phyloP scores from a whole-genome alignment of 345 rosid species.

The Rhodomyrtus tomentosa region DNA sequence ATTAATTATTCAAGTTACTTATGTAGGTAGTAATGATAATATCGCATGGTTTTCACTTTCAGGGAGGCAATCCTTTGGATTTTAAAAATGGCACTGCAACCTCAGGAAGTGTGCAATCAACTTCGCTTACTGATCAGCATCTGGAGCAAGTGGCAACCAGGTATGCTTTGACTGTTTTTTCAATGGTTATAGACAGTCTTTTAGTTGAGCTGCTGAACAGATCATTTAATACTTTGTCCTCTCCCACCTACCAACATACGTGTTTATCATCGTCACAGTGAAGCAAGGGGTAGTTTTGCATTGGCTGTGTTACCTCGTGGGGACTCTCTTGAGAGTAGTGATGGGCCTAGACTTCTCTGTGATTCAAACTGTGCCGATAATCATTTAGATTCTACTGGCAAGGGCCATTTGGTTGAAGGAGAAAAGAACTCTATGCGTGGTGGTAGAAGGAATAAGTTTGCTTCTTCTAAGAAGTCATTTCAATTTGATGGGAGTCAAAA shows the following conservation, averaged over 20 bases:
- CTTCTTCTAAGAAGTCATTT: conserved; percentile 54
- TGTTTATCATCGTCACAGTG: conserved; percentile 35
- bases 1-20: background rate
- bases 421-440: conserved; percentile 33
- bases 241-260: background rate
- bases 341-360: conserved; percentile 54
- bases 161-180: conserved; percentile 27
- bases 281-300: conserved; percentile 90
- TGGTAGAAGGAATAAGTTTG: conserved; percentile 35
- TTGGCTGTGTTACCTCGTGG: conserved; percentile 82
- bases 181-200: background rate
- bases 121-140: conserved; percentile 76
- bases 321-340: conserved; percentile 94
- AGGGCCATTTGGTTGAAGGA: conserved; percentile 43
- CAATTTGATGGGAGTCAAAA: conserved; percentile 45
- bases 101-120: conserved; percentile 81
- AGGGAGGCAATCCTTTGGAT: conserved; percentile 99
- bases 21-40: background rate
- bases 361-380: conserved; percentile 85
- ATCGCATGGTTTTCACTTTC: conserved; percentile 6
- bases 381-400: conserved; percentile 66
- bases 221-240: conserved; percentile 1
- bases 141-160: conserved; percentile 69
- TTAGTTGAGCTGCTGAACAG: background rate
- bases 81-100: conserved; percentile 67